phyloP scores from a whole-genome alignment of 2,329 filamentous ascomycete species.

The Penicillium sp. region DNA sequence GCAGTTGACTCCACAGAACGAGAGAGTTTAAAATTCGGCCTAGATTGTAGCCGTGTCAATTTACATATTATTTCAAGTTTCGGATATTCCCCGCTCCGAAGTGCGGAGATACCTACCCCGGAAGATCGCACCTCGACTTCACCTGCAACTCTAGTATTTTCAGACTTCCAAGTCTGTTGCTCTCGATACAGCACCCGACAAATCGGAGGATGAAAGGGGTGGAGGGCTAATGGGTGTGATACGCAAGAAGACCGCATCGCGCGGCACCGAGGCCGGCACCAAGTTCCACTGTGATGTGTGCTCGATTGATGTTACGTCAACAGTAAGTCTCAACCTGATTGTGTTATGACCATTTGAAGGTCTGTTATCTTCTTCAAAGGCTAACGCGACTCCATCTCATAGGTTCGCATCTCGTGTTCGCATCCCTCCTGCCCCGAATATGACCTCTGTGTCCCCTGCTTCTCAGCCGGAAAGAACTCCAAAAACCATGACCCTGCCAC shows the following conservation, averaged over 20 bases:
- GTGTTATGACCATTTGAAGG: background rate
- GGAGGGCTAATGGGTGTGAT: slow-evolving; percentile 77
- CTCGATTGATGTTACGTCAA: slow-evolving; percentile 94
- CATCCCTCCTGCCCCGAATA: slow-evolving; percentile 83
- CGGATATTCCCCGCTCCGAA: slow-evolving; percentile 20
- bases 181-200: slow-evolving; percentile 34
- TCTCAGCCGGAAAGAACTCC: slow-evolving; percentile 75
- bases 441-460: slow-evolving; percentile 94
- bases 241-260: slow-evolving; percentile 86
- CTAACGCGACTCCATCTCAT: slow-evolving; percentile 3
- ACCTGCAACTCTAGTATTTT: slow-evolving; percentile 18
- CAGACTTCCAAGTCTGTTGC: slow-evolving; percentile 27
- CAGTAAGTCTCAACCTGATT: slow-evolving; percentile 57
- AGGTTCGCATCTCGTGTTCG: slow-evolving; percentile 95
- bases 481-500: slow-evolving; percentile 82
- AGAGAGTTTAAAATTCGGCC: background rate
- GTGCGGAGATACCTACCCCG: slow-evolving; percentile 25
- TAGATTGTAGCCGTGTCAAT: background rate
- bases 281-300: slow-evolving; percentile 99
- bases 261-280: slow-evolving; percentile 81
- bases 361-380: background rate
- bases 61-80: background rate
- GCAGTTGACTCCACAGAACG: background rate
- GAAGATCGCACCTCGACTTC: slow-evolving; percentile 12
- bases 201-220: slow-evolving; percentile 42